phyloP scores from a whole-genome alignment of 768 basidiomycete species.

The Russula sp. region DNA sequence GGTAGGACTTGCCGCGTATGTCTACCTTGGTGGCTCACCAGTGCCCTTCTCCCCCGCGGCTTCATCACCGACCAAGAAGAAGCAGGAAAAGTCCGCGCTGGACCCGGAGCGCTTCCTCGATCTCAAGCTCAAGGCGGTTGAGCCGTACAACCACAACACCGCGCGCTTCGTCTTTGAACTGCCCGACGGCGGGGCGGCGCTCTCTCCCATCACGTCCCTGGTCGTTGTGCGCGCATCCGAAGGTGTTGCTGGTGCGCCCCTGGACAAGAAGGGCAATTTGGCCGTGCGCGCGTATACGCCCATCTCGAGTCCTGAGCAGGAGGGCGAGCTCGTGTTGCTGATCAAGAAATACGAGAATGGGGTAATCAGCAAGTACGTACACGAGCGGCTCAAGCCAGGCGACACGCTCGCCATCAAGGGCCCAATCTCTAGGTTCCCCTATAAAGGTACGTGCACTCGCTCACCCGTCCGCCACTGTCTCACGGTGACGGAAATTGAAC shows the following conservation, averaged over 20 bases:
- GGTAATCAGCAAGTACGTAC: slow-evolving; percentile 80
- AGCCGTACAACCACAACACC: slow-evolving; percentile 94
- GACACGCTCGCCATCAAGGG: slow-evolving; percentile 85
- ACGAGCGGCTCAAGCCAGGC: slow-evolving; percentile 65
- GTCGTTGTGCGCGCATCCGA: slow-evolving; percentile 73
- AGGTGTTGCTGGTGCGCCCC: slow-evolving; percentile 37
- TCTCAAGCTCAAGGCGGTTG: slow-evolving; percentile 54
- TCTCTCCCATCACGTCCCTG: slow-evolving; percentile 74
- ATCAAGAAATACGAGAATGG: slow-evolving; percentile 84
- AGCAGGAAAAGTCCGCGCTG: slow-evolving; percentile 61
- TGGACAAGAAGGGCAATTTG: slow-evolving; percentile 80
- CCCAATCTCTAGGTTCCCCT: slow-evolving; percentile 82
- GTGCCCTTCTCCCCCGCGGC: slow-evolving; percentile 18
- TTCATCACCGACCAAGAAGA: slow-evolving; percentile 25
- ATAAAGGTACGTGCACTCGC: slow-evolving; percentile 50
- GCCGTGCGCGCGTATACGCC: slow-evolving; percentile 84
- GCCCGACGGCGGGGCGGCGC: slow-evolving; percentile 69
- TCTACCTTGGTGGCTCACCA: slow-evolving; percentile 41
- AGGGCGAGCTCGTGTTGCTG: slow-evolving; percentile 73
- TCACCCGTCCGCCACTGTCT: neutral
- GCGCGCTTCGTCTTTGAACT: slow-evolving; percentile 77
- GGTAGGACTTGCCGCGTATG: slow-evolving; percentile 36
- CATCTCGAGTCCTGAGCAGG: slow-evolving; percentile 62
- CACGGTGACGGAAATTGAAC: neutral
- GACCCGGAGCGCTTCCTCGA: slow-evolving; percentile 43